phyloP scores from a whole-genome alignment of 2,329 filamentous ascomycete genomes.

The Apiospora saccharicola region DNA sequence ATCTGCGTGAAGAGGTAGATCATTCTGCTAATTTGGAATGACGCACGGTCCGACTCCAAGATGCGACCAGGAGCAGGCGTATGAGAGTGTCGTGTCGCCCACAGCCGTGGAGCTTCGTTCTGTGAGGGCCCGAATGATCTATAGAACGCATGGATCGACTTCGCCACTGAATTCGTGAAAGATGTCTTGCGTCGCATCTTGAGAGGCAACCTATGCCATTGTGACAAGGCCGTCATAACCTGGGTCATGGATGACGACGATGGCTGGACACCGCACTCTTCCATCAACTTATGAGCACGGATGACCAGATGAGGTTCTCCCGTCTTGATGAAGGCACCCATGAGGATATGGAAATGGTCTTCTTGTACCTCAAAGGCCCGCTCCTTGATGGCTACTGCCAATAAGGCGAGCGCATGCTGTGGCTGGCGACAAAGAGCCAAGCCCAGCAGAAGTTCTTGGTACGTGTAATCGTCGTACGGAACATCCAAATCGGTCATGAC shows the following conservation, averaged over 20 bases:
- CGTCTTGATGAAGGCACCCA: constrained; percentile 57
- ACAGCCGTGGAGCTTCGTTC: not conserved
- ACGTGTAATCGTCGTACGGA: constrained; percentile 58
- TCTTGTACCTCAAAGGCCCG: constrained; percentile 53
- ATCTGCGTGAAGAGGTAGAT: constrained; percentile 50
- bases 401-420: constrained; percentile 56
- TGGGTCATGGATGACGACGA: constrained; percentile 53
- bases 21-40: constrained; percentile 49
- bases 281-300: constrained; percentile 52
- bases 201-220: constrained; percentile 43
- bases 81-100: constrained; percentile 1
- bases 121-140: constrained; percentile 21
- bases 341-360: constrained; percentile 61
- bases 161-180: constrained; percentile 3
- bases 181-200: constrained; percentile 19
- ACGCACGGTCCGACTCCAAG: not conserved
- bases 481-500: constrained; percentile 57
- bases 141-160: constrained; percentile 24
- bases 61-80: not conserved
- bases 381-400: constrained; percentile 53
- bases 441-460: constrained; percentile 57
- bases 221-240: constrained; percentile 50
- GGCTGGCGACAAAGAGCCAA: constrained; percentile 58
- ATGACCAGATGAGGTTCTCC: constrained; percentile 52
- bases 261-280: constrained; percentile 48